Evolutionary conservation across 352 stramenopile species (phyloP), one percentile per base, ranked within the genome.

Genomic region (Phytophthora uliginosa): DNA sequence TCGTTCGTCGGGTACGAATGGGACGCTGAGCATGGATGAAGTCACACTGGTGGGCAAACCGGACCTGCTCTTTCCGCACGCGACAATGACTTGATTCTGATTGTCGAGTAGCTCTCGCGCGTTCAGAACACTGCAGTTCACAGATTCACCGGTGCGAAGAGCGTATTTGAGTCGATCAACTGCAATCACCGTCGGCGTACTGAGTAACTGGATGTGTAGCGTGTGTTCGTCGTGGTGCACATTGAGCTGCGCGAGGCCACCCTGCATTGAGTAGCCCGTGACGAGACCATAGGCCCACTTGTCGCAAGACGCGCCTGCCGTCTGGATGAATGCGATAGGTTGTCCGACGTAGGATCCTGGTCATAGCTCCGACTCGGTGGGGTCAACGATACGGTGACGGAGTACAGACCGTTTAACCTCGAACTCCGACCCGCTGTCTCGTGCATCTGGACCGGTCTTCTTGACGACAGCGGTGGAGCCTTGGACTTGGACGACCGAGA

Each of bases 331-430:
- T n/a, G 42, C 24, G 28, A 64, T 64, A 1, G 55, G 55, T 22
- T 65, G 55, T 2, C 64, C 55, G 20, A 71, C 64, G 33, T 65
- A 71, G 22, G 47, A 65, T 24, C 64, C 55, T n/a, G 55, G 47
- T 33, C 53, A 70, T 15, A 58, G 18, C 10, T 71, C 64, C 4
- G 55, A 10, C 48, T 60, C 45, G 7, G 20, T 3, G 7, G 5
- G 3, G 3, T 55, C 34, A 1, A 71, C 54, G n/a, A 69, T 58
- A 26, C 40, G 62, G 40, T 69, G 42, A 31, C 31, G 63, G 18
- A 63, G 20, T 7, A 52, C 12, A 0, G 53, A 24, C 0, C n/a
- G 7, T 22, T 63, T 63, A 5, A 70, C 31, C 4, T 63, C 63
- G 20, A 63, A 70, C 24, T 70, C 28, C 5, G 52, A n/a, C 6